A percentile compares a stretch with the other conserved stretches of the same genome.
Evolutionary conservation across 1,284 basidiomycete species (phyloP).

Genomic region (Irpex lacteus): DNA sequence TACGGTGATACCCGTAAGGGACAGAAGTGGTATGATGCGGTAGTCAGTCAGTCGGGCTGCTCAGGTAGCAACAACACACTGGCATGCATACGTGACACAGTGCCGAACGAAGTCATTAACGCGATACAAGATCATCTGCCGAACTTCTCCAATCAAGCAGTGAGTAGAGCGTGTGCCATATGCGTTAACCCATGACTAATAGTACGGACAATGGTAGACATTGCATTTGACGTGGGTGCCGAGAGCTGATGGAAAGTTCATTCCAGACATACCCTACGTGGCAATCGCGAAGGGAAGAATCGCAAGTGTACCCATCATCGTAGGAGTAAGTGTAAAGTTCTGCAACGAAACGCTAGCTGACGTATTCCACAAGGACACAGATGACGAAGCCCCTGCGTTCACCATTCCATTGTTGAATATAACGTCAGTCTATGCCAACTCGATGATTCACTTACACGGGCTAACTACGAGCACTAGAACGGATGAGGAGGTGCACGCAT

Average conservation of each 20-base stretch:
- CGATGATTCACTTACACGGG: slow-evolving; percentile 16
- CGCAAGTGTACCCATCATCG: slow-evolving; percentile 27
- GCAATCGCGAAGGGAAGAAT: slow-evolving; percentile 22
- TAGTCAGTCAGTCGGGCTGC: slow-evolving; percentile 33
- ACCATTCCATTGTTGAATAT: background rate
- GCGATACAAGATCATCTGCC: too few relatives aligned
- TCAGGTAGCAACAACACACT: slow-evolving; percentile 32
- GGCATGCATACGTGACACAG: slow-evolving; percentile 37
- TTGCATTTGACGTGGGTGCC: slow-evolving; percentile 25
- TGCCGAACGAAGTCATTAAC: slow-evolving; percentile 20
- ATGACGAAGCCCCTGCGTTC: background rate
- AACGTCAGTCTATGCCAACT: background rate
- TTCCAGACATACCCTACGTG: slow-evolving; percentile 22
- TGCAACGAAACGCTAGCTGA: background rate
- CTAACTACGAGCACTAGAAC: slow-evolving; percentile 31
- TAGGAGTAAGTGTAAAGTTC: slow-evolving; percentile 15
- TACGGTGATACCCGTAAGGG: slow-evolving; percentile 26
- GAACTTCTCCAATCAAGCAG: too few relatives aligned
- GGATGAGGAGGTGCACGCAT: slow-evolving; percentile 34
- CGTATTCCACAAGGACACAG: background rate
- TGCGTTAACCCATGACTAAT: too few relatives aligned
- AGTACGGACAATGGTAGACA: background rate
- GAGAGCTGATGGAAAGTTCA: slow-evolving; percentile 28
- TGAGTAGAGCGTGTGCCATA: too few relatives aligned
- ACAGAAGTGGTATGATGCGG: slow-evolving; percentile 33